phyloP scores from a whole-genome alignment of 1,284 basidiomycete genomes.

The Entoloma clypeatum region DNA sequence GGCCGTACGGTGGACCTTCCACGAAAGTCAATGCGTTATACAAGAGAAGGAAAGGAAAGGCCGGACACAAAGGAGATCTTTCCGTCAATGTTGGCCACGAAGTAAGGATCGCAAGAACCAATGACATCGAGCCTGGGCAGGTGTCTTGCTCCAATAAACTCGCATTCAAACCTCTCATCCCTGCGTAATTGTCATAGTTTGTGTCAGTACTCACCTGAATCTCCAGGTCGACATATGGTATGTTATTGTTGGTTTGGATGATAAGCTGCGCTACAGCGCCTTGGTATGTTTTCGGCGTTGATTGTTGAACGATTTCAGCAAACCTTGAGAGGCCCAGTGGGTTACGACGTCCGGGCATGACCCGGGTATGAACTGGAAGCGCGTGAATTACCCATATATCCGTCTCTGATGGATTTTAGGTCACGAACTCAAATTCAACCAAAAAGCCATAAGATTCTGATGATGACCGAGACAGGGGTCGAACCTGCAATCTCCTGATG shows the following conservation, averaged over 20 bases:
- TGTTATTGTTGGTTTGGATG: constrained; percentile 31
- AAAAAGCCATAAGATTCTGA: background rate
- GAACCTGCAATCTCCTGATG: background rate
- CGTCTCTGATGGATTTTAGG: no score
- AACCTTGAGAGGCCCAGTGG: no score
- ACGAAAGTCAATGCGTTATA: constrained; percentile 5
- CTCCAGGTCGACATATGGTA: constrained; percentile 46
- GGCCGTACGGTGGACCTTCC: constrained; percentile 66
- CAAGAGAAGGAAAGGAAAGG: background rate
- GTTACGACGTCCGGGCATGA: no score
- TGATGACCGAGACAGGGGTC: background rate
- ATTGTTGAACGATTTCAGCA: constrained; percentile 31
- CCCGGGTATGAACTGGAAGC: no score
- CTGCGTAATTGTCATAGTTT: background rate
- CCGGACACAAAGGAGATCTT: constrained; percentile 58
- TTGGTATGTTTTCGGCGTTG: constrained; percentile 28
- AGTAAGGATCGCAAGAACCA: constrained; percentile 67
- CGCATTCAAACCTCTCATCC: constrained; percentile 1
- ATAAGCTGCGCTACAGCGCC: constrained; percentile 28
- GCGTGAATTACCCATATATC: no score
- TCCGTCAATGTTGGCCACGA: constrained; percentile 62
- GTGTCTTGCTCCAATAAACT: constrained; percentile 67
- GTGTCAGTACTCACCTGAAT: constrained; percentile 35
- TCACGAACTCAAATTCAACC: background rate
- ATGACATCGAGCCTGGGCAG: constrained; percentile 70